Evolutionary conservation across 1,139 yeast species (phyloP), one percentile per base, ranked within the genome.

Genomic region (Spencermartinsiella ligniputridi): DNA sequence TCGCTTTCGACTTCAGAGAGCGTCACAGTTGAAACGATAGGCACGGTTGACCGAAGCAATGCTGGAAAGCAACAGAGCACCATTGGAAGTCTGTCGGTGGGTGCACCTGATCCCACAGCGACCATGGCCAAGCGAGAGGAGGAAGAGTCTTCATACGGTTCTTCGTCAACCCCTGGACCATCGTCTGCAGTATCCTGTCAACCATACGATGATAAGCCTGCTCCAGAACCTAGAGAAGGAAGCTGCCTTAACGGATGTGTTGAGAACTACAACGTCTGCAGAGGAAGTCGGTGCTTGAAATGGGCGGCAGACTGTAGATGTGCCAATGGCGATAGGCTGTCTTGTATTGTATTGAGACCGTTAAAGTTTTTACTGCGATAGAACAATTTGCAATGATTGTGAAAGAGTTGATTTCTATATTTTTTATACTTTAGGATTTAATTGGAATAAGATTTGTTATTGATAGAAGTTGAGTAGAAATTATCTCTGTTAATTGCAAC

Each of bases 161-260:
- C 37, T 17, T 15, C 37, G 6, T 17, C 20, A 13, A 34, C 37
- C 17, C 20, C 11, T 4, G 17, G 12, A 13, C 37, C 37, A n/a
- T 17, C 35, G 3, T 29, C 35, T 19, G 20, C 32, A 15, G 15
- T 3, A 6, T 19, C 35, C 16, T 25, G 27, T 13, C 12, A 37
- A 18, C 24, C 27, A 2, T 34, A 29, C 24, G 37, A 12, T 15
- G 34, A 20, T 18, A 35, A 16, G 5, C 5, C 37, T 15, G 48
- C 44, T 1, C 58, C 59, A 1, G 27, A 21, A 0, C 46, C 54
- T 2, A 38, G 44, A 6, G 50, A 40, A 11, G 61, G 61, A 36
- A 47, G 49, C 42, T 57, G 61, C 40, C 42, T 56, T 34, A 41
- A 40, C 3, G 61, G 61, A 5, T 57, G 61, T 40, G 35, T 54